Conservation (phyloP, 2,329 filamentous ascomycete genomes). For the Pyrenochaeta sp. region DNA sequence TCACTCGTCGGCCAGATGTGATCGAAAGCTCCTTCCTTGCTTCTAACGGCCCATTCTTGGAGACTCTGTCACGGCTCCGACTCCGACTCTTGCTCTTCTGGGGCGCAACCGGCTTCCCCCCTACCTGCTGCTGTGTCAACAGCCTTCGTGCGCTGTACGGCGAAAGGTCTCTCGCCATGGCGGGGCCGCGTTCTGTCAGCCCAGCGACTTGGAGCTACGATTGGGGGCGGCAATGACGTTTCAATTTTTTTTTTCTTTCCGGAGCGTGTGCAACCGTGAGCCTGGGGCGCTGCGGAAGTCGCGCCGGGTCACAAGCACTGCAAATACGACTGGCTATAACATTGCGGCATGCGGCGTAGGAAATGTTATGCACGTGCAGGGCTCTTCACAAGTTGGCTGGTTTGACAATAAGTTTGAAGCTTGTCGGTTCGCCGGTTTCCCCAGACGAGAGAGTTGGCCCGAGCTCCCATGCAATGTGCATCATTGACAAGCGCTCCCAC, state of each 20-base stretch:
- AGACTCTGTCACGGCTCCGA: slow-evolving; percentile 15
- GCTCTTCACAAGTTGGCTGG: neutral
- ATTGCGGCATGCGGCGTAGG: slow-evolving; percentile 10
- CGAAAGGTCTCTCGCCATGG: slow-evolving; percentile 41
- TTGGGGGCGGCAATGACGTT: slow-evolving; percentile 20
- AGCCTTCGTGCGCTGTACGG: slow-evolving; percentile 43
- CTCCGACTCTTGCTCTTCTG: slow-evolving; percentile 25
- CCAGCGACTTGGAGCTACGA: neutral
- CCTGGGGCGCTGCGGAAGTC: neutral
- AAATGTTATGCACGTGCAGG: neutral
- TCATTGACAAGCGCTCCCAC: slow-evolving; percentile 11
- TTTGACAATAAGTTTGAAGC: neutral
- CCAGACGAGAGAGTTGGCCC: slow-evolving; percentile 12
- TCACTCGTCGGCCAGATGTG: slow-evolving; percentile 17
- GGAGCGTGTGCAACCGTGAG: slow-evolving; percentile 6
- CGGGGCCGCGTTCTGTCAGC: slow-evolving; percentile 7
- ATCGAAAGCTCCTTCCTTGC: slow-evolving; percentile 16
- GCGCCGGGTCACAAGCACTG: slow-evolving; percentile 8
- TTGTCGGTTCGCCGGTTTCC: slow-evolving; percentile 14
- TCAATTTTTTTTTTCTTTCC: slow-evolving; percentile 5
- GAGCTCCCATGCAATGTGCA: slow-evolving; percentile 10
- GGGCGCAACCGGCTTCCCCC: slow-evolving; percentile 20
- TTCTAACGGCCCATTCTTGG: slow-evolving; percentile 18
- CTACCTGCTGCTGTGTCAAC: slow-evolving; percentile 36
- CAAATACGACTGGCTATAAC: slow-evolving; percentile 5